These are phyloP conservation scores for Gossypium anomalum DNA, from an alignment of 345 rosid genomes.

Conservation along the genomic window DNA sequence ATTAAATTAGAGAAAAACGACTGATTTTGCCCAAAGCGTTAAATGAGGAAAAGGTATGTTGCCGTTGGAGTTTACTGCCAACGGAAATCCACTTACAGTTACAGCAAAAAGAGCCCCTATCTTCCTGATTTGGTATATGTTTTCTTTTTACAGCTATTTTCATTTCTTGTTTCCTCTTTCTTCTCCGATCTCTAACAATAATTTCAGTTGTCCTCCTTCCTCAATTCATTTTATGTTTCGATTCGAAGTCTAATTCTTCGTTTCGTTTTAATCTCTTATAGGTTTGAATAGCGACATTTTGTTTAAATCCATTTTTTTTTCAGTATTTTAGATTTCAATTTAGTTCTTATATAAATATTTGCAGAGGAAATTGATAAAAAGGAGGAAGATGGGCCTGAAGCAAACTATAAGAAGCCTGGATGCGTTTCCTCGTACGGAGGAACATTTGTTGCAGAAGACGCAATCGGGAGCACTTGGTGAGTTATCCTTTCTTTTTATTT, in stretches of 20 bases:
- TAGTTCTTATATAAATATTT: background rate
- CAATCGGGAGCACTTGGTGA: constrained; percentile 88
- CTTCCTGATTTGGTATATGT: constrained; percentile 4
- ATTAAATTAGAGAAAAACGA: background rate
- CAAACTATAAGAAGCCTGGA: constrained; percentile 81
- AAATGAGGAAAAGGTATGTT: background rate
- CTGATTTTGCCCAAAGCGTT: background rate
- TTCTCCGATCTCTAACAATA: background rate
- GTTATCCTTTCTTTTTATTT: constrained; percentile 1
- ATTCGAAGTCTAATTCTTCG: background rate
- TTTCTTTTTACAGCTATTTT: background rate
- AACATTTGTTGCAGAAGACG: constrained; percentile 85
- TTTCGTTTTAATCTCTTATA: background rate
- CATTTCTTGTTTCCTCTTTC: background rate
- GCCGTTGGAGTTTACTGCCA: background rate
- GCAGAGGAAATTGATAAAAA: background rate
- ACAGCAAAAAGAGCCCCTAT: background rate
- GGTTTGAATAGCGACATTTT: background rate
- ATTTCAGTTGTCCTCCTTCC: background rate
- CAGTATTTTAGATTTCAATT: background rate
- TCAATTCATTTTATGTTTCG: background rate
- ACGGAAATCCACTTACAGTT: background rate
- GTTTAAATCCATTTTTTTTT: background rate
- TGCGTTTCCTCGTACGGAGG: constrained; percentile 98
- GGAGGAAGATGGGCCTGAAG: constrained; percentile 59